Conservation (phyloP, 2,329 filamentous ascomycete species). For the Aspergillus phoenicis region DNA sequence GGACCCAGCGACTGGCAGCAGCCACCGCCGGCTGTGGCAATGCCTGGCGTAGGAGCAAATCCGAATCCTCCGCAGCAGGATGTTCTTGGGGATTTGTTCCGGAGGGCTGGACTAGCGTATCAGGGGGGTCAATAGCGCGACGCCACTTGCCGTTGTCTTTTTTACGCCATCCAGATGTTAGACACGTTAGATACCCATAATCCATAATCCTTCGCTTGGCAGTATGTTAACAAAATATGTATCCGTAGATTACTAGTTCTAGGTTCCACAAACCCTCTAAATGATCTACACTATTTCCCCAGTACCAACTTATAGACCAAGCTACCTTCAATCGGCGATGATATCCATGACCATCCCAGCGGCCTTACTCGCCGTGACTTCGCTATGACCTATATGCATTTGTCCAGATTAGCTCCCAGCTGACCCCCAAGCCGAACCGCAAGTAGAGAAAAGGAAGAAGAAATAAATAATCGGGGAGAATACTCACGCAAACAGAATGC, state of each 20-base stretch:
- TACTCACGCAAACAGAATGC: slow-evolving; percentile 60
- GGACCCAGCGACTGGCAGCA: slow-evolving; percentile 25
- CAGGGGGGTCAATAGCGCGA: slow-evolving; percentile 21
- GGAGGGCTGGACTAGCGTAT: slow-evolving; percentile 44
- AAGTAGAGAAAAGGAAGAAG: too few relatives aligned
- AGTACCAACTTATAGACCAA: too few relatives aligned
- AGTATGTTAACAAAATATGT: too few relatives aligned
- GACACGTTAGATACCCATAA: slow-evolving; percentile 1
- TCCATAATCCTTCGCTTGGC: not conserved
- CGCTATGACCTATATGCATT: slow-evolving; percentile 39
- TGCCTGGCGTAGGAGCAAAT: slow-evolving; percentile 7
- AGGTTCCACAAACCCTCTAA: not conserved
- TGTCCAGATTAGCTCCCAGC: slow-evolving; percentile 8
- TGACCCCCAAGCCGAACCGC: not conserved
- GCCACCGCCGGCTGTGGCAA: slow-evolving; percentile 15
- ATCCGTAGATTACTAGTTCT: too few relatives aligned
- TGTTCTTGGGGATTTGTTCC: slow-evolving; percentile 47
- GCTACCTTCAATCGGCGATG: slow-evolving; percentile 15
- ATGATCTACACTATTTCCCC: not conserved
- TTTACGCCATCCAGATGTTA: not conserved
- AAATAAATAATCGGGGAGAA: not conserved
- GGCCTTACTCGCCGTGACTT: slow-evolving; percentile 56
- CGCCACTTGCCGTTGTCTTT: not conserved
- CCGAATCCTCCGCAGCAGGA: slow-evolving; percentile 28
- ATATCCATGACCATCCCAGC: slow-evolving; percentile 52